Conservation (phyloP, 768 basidiomycete species). For the Heimioporus sp. region DNA sequence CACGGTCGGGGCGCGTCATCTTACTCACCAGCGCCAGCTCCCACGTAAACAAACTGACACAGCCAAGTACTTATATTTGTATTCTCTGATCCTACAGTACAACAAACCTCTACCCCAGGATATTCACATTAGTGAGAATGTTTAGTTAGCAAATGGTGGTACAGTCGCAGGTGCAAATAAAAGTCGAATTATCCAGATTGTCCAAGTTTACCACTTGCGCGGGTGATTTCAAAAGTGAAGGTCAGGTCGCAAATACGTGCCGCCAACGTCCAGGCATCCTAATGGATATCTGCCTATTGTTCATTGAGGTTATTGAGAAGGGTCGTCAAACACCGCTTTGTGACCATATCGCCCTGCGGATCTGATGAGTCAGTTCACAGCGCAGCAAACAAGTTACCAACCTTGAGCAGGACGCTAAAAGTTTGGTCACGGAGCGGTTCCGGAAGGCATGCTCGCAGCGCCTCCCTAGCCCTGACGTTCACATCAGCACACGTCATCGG, state of each 20-base stretch:
- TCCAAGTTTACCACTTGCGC: constrained; percentile 26
- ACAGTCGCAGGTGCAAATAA: constrained; percentile 30
- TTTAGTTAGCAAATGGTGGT: constrained; percentile 32
- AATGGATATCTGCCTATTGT: constrained; percentile 33
- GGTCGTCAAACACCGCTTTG: constrained; percentile 89
- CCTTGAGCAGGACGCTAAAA: constrained; percentile 88
- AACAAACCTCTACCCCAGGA: constrained; percentile 31
- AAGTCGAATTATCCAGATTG: constrained; percentile 31
- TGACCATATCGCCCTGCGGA: constrained; percentile 91
- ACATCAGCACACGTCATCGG: constrained; percentile 9
- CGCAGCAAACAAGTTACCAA: constrained; percentile 27
- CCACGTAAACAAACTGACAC: constrained; percentile 7
- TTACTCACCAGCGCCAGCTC: constrained; percentile 1
- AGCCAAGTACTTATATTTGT: constrained; percentile 1
- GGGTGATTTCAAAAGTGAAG: constrained; percentile 17
- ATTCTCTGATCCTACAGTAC: constrained; percentile 31
- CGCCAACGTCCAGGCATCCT: background rate
- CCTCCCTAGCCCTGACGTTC: constrained; percentile 80
- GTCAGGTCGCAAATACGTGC: constrained; percentile 4
- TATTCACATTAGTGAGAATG: constrained; percentile 31
- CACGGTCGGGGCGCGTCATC: no score
- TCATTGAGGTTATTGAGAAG: constrained; percentile 86
- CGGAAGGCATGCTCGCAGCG: constrained; percentile 90
- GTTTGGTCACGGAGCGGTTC: constrained; percentile 94
- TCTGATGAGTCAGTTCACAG: constrained; percentile 10